Percentiles rank a stretch among this genome's conserved stretches.
Conservation (phyloP, 148 eudicot genomes). For the Tetragonia tetragonoides region DNA sequence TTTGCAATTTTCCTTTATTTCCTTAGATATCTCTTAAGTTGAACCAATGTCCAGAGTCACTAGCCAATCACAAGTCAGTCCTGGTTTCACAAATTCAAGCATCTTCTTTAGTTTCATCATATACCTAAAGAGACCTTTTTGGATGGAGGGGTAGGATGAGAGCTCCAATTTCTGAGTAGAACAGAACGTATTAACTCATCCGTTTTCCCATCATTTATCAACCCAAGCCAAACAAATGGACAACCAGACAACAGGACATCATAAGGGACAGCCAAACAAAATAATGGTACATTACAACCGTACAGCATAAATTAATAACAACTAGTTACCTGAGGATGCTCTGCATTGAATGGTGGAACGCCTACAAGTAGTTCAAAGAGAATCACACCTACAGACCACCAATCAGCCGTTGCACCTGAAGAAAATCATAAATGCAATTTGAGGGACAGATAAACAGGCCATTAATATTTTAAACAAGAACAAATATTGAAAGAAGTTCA, state of each 20-base stretch:
- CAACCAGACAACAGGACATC: background rate
- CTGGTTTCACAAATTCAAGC: too few species aligned
- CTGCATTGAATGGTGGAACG: slow-evolving; percentile 96
- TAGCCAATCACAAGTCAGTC: too few species aligned
- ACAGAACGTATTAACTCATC: background rate
- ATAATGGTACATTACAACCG: background rate
- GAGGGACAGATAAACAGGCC: slow-evolving; percentile 4
- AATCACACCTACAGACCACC: slow-evolving; percentile 99
- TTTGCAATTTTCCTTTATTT: background rate
- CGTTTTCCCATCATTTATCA: background rate
- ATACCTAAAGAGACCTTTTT: too few species aligned
- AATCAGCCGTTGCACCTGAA: slow-evolving; percentile 93
- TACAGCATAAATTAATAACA: background rate
- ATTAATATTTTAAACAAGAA: background rate
- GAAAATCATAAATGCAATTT: slow-evolving; percentile 14
- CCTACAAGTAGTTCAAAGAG: slow-evolving; percentile 96
- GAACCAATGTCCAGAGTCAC: too few species aligned
- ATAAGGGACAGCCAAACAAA: background rate
- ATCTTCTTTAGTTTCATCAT: too few species aligned
- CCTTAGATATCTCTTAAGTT: too few species aligned
- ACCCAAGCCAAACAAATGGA: background rate
- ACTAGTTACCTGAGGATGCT: slow-evolving; percentile 78
- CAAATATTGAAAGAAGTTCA: background rate
- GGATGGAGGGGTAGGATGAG: too few species aligned
- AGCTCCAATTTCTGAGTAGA: background rate